A percentile compares a stretch with the other conserved stretches of the same genome.
phyloP scores from a whole-genome alignment of 1,284 basidiomycete genomes.

The Mycosarcoma maydis region DNA sequence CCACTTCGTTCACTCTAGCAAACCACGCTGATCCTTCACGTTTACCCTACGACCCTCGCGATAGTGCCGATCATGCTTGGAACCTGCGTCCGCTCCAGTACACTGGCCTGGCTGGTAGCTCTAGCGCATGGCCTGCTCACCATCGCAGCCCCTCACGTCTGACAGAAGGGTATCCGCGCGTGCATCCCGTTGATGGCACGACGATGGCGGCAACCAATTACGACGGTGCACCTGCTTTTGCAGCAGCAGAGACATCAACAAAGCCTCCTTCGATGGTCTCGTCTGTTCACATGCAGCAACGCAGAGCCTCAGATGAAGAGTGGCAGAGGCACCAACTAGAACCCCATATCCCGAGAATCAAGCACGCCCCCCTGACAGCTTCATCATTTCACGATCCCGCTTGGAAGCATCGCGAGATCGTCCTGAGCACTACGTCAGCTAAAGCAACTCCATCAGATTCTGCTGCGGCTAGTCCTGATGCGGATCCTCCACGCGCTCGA shows the following conservation, averaged over 20 bases:
- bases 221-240: background rate
- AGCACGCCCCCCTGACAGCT: background rate
- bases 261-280: background rate
- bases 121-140: slow-evolving; percentile 4
- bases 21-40: slow-evolving; percentile 23
- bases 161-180: background rate
- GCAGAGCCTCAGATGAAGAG: slow-evolving; percentile 20
- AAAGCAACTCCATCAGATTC: background rate
- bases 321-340: slow-evolving; percentile 17
- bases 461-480: slow-evolving; percentile 1
- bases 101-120: background rate
- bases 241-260: background rate
- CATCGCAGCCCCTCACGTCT: background rate
- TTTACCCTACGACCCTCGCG: slow-evolving; percentile 12
- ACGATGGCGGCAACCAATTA: background rate
- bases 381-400: background rate
- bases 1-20: background rate
- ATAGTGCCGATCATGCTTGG: slow-evolving; percentile 13
- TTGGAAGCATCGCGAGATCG: slow-evolving; percentile 3
- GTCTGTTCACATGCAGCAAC: background rate
- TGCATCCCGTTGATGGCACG: background rate
- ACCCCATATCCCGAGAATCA: background rate
- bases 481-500: slow-evolving; percentile 42
- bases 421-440: background rate
- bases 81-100: slow-evolving; percentile 2